A percentile compares a stretch with the other conserved stretches of the same genome.
phyloP scores from a whole-genome alignment of 345 rosid species.

The Sonneratia alba region DNA sequence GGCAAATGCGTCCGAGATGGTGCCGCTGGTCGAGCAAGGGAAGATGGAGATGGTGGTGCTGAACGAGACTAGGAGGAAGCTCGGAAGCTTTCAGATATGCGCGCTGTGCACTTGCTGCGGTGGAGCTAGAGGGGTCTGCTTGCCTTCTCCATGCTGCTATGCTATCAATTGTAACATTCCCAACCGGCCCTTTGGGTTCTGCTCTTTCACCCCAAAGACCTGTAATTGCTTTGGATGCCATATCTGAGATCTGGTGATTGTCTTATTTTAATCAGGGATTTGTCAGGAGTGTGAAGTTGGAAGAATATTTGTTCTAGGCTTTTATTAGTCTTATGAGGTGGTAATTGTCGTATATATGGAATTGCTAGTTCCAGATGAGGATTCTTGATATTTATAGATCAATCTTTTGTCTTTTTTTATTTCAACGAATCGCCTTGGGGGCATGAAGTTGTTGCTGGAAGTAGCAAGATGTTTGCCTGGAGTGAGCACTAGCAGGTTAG shows the following conservation, averaged over 20 bases:
- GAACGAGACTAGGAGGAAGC: conserved; percentile 76
- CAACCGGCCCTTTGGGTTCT: conserved; percentile 89
- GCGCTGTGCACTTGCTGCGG: conserved; percentile 96
- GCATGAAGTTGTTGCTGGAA: conserved; percentile 6
- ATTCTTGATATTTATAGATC: not conserved
- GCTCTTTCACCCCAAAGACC: conserved; percentile 92
- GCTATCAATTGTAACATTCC: conserved; percentile 98
- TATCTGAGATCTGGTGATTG: conserved; percentile 21
- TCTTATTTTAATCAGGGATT: not conserved
- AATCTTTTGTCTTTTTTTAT: not conserved
- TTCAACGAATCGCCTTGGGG: not conserved
- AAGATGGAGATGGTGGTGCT: conserved; percentile 50
- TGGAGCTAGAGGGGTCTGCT: conserved; percentile 65
- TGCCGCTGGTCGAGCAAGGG: conserved; percentile 19
- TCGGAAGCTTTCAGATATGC: conserved; percentile 81
- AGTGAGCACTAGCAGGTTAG: conserved; percentile 4
- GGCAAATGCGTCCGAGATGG: conserved; percentile 38
- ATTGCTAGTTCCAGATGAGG: conserved; percentile 22
- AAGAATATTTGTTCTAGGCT: conserved; percentile 32
- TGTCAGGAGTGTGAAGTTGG: conserved; percentile 8
- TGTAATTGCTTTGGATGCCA: conserved; percentile 96
- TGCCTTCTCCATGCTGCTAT: conserved; percentile 90
- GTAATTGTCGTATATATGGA: conserved; percentile 9
- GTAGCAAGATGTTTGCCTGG: conserved; percentile 5
- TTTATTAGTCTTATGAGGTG: not conserved